These are phyloP conservation scores for Mytilinidion resinicola DNA, from an alignment of 495 filamentous ascomycete genomes.

Conservation along the genomic window DNA sequence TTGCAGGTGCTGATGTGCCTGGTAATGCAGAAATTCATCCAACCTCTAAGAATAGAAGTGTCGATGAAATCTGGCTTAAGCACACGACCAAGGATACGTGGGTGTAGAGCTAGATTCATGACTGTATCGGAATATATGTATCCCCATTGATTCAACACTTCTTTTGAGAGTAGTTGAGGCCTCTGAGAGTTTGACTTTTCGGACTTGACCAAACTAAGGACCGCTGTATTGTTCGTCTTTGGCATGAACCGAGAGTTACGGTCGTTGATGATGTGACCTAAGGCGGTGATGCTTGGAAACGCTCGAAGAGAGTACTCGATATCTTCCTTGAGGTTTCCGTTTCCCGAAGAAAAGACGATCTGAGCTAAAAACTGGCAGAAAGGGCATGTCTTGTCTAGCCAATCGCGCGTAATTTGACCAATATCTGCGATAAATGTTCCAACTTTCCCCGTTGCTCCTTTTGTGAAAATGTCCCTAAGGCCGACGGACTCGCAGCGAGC, in stretches of 20 bases:
- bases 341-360: neutral
- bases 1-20: neutral
- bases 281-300: neutral
- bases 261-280: neutral
- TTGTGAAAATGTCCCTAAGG: neutral
- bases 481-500: neutral
- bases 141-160: neutral
- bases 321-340: neutral
- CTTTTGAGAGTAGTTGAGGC: neutral
- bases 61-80: neutral
- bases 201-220: neutral
- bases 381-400: neutral
- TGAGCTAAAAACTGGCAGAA: neutral
- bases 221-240: neutral
- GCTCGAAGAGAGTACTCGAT: neutral
- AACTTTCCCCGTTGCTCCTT: neutral
- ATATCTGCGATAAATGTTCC: neutral
- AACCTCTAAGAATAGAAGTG: neutral
- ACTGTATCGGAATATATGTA: neutral
- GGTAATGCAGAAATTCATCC: neutral
- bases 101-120: neutral
- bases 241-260: slow-evolving; percentile 1
- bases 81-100: neutral
- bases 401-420: neutral
- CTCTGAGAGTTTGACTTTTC: neutral